A percentile compares a stretch with the other conserved stretches of the same genome.
Conservation (phyloP, 345 rosid genomes). For the Carallia pectinifolia region DNA sequence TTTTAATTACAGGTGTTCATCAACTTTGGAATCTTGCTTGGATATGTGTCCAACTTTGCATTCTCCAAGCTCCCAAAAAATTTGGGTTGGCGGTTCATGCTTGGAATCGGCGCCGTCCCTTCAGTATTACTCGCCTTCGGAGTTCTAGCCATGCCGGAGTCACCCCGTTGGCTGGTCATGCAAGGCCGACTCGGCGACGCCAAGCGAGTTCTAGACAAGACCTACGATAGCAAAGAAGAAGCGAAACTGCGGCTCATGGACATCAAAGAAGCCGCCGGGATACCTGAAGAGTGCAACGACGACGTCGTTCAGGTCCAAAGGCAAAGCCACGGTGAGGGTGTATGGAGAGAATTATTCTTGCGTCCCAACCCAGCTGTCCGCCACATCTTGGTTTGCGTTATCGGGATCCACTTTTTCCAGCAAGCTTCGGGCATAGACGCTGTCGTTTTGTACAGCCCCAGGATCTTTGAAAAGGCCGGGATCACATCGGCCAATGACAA, state of each 20-base stretch:
- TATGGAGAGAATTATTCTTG: constrained; percentile 10
- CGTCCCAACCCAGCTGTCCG: constrained; percentile 13
- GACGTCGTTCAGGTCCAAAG: too few relatives aligned
- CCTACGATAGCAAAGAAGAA: too few relatives aligned
- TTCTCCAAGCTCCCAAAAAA: background rate
- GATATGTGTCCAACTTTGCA: constrained; percentile 1
- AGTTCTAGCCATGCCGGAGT: constrained; percentile 21
- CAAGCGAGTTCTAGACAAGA: too few relatives aligned
- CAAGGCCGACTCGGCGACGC: too few relatives aligned
- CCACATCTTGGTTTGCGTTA: constrained; percentile 10
- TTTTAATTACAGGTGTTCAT: background rate
- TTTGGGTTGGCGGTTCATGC: constrained; percentile 21
- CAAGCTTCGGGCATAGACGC: background rate
- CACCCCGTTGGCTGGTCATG: constrained; percentile 3
- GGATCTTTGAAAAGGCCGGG: too few relatives aligned
- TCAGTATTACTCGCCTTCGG: constrained; percentile 8
- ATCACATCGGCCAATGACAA: too few relatives aligned
- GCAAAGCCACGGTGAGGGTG: constrained; percentile 7
- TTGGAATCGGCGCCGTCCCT: constrained; percentile 15
- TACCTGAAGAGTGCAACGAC: too few relatives aligned
- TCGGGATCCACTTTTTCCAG: constrained; percentile 15
- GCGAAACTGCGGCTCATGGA: too few relatives aligned
- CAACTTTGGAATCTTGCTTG: background rate
- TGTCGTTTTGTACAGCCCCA: background rate
- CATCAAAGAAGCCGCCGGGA: too few relatives aligned